A percentile compares a stretch with the other conserved stretches of the same genome.
Evolutionary conservation across 2,329 filamentous ascomycete genomes (phyloP).

Genomic region (Laburnicola sp.): DNA sequence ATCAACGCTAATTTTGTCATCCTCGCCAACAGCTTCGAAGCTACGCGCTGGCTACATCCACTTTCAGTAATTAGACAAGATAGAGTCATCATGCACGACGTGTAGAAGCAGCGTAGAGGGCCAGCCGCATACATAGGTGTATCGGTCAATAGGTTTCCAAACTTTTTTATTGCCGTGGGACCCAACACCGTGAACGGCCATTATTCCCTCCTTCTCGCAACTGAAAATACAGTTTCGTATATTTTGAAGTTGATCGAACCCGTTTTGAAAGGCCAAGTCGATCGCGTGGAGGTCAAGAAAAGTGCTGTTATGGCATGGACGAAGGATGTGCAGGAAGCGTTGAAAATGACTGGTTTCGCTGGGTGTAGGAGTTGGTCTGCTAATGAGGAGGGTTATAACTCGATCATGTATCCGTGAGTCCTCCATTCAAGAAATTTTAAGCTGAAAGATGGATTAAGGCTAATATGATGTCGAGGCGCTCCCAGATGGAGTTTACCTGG

Average conservation of each 20-base stretch:
- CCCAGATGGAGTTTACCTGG: not conserved
- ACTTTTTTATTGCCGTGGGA: slow-evolving; percentile 62
- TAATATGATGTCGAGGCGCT: not conserved
- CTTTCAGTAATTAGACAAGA: slow-evolving; percentile 53
- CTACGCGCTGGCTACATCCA: slow-evolving; percentile 53
- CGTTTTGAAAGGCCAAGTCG: slow-evolving; percentile 48
- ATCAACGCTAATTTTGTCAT: slow-evolving; percentile 10
- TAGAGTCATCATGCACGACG: slow-evolving; percentile 40
- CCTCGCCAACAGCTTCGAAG: slow-evolving; percentile 31
- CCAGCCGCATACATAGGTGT: slow-evolving; percentile 49
- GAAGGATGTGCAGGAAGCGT: slow-evolving; percentile 46
- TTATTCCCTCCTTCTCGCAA: slow-evolving; percentile 57
- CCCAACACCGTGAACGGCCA: slow-evolving; percentile 63
- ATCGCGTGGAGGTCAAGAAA: slow-evolving; percentile 35
- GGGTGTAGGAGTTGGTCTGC: slow-evolving; percentile 55
- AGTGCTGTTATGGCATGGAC: slow-evolving; percentile 36
- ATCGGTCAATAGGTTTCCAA: slow-evolving; percentile 53
- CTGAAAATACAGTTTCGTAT: slow-evolving; percentile 60
- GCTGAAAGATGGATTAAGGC: not conserved
- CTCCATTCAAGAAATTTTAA: not conserved
- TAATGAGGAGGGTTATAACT: slow-evolving; percentile 51
- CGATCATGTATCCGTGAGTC: slow-evolving; percentile 32
- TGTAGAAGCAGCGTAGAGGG: slow-evolving; percentile 40
- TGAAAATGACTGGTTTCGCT: slow-evolving; percentile 52
- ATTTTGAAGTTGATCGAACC: slow-evolving; percentile 58